Percentiles rank a stretch among this genome's conserved stretches.
Conservation (phyloP, 257 asterid species). For the Echites panduratus region DNA sequence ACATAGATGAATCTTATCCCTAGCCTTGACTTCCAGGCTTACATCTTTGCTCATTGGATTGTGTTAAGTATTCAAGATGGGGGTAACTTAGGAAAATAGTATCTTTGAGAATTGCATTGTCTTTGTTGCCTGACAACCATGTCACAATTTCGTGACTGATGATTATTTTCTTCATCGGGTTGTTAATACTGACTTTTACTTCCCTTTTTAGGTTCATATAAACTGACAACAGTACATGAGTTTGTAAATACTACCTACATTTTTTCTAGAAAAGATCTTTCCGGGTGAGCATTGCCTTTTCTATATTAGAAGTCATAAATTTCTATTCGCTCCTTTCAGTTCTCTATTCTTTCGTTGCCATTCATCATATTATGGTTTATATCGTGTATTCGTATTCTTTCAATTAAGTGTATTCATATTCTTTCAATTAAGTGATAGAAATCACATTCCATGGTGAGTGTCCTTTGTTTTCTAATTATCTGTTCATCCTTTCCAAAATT, state of each 20-base stretch:
- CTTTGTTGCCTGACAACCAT: background rate
- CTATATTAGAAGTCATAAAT: background rate
- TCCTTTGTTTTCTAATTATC: background rate
- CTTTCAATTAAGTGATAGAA: background rate
- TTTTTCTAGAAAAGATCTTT: slow-evolving; percentile 79
- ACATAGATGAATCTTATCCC: background rate
- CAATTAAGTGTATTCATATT: background rate
- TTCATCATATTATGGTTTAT: background rate
- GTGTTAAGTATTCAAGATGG: background rate
- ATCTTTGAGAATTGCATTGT: background rate
- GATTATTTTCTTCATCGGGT: slow-evolving; percentile 1
- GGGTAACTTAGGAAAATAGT: background rate
- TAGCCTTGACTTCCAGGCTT: background rate
- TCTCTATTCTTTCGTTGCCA: background rate
- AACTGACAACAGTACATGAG: slow-evolving; percentile 55
- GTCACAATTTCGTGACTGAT: background rate
- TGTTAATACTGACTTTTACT: slow-evolving; percentile 8
- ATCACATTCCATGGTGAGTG: background rate
- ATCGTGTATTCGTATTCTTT: too few species aligned
- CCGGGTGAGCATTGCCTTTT: slow-evolving; percentile 59
- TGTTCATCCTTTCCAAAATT: slow-evolving; percentile 20
- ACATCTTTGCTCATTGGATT: background rate
- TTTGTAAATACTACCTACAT: slow-evolving; percentile 77
- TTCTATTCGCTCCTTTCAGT: background rate
- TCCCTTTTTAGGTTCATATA: slow-evolving; percentile 59